Evolutionary conservation across 305 asterid species (phyloP), one percentile per base, ranked within the genome.

Genomic region (Withania somnifera): DNA sequence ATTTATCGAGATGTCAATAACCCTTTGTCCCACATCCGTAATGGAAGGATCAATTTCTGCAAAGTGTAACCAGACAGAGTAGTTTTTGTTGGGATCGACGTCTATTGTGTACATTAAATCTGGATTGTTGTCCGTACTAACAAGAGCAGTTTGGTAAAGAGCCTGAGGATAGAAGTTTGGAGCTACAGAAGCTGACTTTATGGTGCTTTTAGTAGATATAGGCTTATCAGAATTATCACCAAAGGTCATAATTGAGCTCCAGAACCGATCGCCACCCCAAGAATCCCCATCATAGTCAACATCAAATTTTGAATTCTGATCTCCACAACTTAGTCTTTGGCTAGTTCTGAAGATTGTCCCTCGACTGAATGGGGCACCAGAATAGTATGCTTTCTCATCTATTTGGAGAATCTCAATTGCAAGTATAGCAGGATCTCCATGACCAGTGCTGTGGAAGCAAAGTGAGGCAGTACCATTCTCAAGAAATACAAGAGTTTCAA

Each of bases 401-500:
- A 96, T 89, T 86, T 94, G 95, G 78, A 94, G 98, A 84, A 96
- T 87, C 84, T 94, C 99, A 17, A 96, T 89, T 10, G 98, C 97
- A 79, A 96, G 97, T 68, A 96, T 91, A 3, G 98, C 92, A 5
- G 98, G 99, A 86, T 91, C 97, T 52, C 98, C 98, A 34, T 96
- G 99, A 42, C 99, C 98, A 19, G 99, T 94, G 87, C 98, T 93
- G 53, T 96, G 99, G 88, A 96, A 96, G 91, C 99, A 96, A 78
- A 96, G 88, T 30, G 97, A 83, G 47, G 97, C 93, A 2, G 93
- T 91, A 22, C 98, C 98, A 79, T 96, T 98, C 69, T 92, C 91
- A 3, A 96, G 90, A 88, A 92, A 91, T 58, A 91, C 88, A 83
- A 96, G 92, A 45, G 94, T 92, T 87, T 96, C 98, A 47, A 89